Evolutionary conservation across 805 yeast genomes (phyloP), one percentile per base, ranked within the genome.

Genomic region (Candida silvicultrix): DNA sequence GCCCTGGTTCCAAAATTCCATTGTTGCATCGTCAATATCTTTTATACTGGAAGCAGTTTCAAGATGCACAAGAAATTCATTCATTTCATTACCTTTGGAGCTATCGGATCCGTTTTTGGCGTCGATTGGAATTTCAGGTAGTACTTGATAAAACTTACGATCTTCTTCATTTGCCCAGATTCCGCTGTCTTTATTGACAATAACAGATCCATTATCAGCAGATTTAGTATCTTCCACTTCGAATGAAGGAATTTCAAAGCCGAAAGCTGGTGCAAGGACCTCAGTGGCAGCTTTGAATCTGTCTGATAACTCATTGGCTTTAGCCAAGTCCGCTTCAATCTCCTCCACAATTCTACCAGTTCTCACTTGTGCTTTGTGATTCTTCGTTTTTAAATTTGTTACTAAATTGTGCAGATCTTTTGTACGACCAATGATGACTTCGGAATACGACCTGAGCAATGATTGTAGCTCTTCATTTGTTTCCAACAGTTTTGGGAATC

Each of bases 131-230:
- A 74, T 53, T 15, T 64, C 65, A 0, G 85, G 82, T 18, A 81
- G 63, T 1, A 65, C 71, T 28, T 76, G 78, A 58, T 87, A 85
- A 58, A 88, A 89, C 49, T 68, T 70, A 49, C 74, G 73, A n/a
- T 77, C 80, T 28, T 80, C 83, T 16, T 78, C 78, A 46, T 74
- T 80, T 36, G 78, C 85, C 95, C 95, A 88, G 2, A 74, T 52
- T 22, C 53, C 50, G 5, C 53, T 47, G 35, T 61, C 62, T n/a
- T 62, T 55, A 4, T 67, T 60, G 28, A 61, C 57, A 14, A 56
- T 56, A 1, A 58, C 45, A 3, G 57, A 60, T 19, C 56, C 61
- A 7, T 57, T 54, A 14, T 52, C 56, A 4, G 4, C 6, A 3
- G 52, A 41, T 9, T 58, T 53, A 4, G 57, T 66, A 3, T 49